Evolutionary conservation across 2,329 filamentous ascomycete species (phyloP).

Genomic region (Calonectria henricotiae): DNA sequence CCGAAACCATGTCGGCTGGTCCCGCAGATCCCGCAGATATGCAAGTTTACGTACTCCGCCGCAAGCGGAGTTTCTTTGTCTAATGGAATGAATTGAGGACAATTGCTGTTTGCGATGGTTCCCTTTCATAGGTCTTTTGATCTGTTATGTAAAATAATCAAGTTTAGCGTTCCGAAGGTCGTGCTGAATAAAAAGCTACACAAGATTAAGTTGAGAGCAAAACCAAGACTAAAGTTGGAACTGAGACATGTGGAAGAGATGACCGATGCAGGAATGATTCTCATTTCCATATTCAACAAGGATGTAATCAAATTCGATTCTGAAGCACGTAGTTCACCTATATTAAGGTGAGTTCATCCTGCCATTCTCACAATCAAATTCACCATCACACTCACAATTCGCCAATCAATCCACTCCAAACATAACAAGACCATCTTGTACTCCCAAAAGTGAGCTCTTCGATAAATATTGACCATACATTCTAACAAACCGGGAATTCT

Average conservation of each 20-base stretch:
- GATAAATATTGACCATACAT: neutral
- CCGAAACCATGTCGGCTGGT: slow-evolving; percentile 3
- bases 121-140: neutral
- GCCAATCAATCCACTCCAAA: neutral
- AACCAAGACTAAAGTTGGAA: neutral
- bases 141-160: no score
- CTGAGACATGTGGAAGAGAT: neutral
- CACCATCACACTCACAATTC: slow-evolving; percentile 2
- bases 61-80: neutral
- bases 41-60: neutral
- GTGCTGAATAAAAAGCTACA: neutral
- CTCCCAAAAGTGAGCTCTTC: neutral
- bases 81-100: neutral
- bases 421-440: neutral
- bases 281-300: neutral
- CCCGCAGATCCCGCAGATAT: slow-evolving; percentile 14
- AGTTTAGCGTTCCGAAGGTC: neutral
- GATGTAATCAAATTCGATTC: neutral
- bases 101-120: neutral
- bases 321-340: neutral
- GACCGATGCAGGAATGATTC: neutral
- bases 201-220: neutral
- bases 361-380: no score
- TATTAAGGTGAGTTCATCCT: slow-evolving; percentile 5
- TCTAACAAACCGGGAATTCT: neutral